Conservation (phyloP, 2,329 filamentous ascomycete species). For the Paracamarosporium sp. region DNA sequence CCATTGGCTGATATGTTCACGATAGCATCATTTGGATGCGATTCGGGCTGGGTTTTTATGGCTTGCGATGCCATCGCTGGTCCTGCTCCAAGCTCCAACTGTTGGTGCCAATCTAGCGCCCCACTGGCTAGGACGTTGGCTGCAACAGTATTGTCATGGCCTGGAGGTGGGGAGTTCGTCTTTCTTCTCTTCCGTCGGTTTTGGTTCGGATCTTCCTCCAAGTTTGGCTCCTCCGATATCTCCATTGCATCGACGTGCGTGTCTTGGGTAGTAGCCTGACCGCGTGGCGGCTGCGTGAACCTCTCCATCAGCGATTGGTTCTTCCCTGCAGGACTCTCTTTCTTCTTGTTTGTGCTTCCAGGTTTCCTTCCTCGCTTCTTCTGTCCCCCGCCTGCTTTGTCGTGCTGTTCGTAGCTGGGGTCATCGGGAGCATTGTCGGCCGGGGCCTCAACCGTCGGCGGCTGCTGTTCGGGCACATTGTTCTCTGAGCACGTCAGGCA, state of each 20-base stretch:
- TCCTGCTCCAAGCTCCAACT: slow-evolving; percentile 34
- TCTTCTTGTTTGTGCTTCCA: slow-evolving; percentile 22
- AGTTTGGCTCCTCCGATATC: slow-evolving; percentile 13
- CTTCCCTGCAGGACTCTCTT: slow-evolving; percentile 1
- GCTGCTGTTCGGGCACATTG: slow-evolving; percentile 12
- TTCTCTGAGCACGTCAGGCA: slow-evolving; percentile 21
- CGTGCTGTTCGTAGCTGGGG: slow-evolving; percentile 23
- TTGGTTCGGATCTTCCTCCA: slow-evolving; percentile 38
- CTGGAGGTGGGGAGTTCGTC: slow-evolving; percentile 37
- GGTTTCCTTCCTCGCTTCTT: slow-evolving; percentile 35
- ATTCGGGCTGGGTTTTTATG: not conserved
- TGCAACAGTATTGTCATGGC: not conserved
- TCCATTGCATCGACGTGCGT: not conserved
- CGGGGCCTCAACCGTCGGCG: slow-evolving; percentile 9
- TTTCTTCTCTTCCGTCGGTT: slow-evolving; percentile 47
- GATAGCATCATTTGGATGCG: not conserved
- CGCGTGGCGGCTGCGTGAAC: slow-evolving; percentile 24
- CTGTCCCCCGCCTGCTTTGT: slow-evolving; percentile 22
- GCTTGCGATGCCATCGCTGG: not conserved
- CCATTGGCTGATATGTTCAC: not conserved
- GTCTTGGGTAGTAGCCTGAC: not conserved
- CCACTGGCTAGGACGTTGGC: not conserved
- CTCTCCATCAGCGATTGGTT: slow-evolving; percentile 35
- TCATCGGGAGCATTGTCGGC: slow-evolving; percentile 24
- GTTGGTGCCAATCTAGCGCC: slow-evolving; percentile 33